Conservation (phyloP, 2,329 filamentous ascomycete species). For the Blastomyces emzantsi region DNA sequence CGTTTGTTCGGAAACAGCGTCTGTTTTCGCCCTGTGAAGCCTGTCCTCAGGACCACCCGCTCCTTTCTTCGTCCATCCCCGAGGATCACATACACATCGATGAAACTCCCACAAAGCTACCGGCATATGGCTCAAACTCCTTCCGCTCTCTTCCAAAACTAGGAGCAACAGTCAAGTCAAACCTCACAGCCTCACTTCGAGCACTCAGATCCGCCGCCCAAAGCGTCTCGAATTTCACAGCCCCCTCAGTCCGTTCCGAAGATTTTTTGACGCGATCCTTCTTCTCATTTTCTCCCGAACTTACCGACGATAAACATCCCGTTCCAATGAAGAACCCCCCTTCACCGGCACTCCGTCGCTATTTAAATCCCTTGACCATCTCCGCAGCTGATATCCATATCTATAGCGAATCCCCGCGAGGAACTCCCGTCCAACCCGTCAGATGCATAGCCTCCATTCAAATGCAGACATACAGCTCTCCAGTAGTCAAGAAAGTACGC, state of each 20-base stretch:
- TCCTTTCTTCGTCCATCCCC: conserved; percentile 36
- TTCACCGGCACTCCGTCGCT: conserved; percentile 49
- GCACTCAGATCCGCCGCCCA: conserved; percentile 52
- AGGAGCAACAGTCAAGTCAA: conserved; percentile 50
- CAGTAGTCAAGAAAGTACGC: conserved; percentile 17
- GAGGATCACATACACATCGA: conserved; percentile 12
- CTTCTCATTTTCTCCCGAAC: conserved; percentile 47
- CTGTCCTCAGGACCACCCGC: conserved; percentile 49
- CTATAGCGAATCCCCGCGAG: conserved; percentile 35
- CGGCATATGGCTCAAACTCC: conserved; percentile 24
- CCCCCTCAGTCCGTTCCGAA: conserved; percentile 45
- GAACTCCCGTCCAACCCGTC: conserved; percentile 22
- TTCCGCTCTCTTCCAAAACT: conserved; percentile 34
- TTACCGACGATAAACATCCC: conserved; percentile 54
- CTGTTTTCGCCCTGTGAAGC: conserved; percentile 46
- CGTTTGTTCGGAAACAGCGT: conserved; percentile 37
- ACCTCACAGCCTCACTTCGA: conserved; percentile 53
- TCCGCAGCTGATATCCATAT: conserved; percentile 39
- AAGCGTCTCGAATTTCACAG: conserved; percentile 53
- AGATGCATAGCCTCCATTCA: conserved; percentile 49
- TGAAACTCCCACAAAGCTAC: conserved; percentile 20
- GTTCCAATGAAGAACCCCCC: conserved; percentile 46
- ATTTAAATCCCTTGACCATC: conserved; percentile 49
- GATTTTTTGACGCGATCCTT: conserved; percentile 52
- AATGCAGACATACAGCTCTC: conserved; percentile 50